Conservation (phyloP, 306 rosid genomes). For the Trichosanthes truncata region DNA sequence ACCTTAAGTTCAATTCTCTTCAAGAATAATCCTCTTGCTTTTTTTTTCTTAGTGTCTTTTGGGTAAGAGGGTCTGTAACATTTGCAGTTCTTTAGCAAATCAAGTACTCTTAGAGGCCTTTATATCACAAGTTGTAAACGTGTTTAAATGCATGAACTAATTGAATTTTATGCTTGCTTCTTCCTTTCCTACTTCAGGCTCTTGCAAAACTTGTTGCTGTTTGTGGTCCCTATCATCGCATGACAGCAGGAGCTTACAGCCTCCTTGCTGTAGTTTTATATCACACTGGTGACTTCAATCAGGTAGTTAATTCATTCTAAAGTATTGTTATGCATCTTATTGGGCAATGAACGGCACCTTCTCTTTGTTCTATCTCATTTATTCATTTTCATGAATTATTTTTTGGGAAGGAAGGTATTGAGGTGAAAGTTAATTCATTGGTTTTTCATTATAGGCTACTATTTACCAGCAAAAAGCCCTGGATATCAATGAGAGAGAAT, state of each 20-base stretch:
- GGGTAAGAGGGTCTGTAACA: background rate
- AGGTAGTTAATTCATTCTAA: constrained; percentile 37
- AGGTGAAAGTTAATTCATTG: constrained; percentile 13
- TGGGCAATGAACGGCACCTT: background rate
- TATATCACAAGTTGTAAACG: background rate
- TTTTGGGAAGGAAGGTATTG: constrained; percentile 11
- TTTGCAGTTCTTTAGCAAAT: background rate
- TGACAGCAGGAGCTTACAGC: constrained; percentile 99
- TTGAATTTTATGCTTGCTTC: background rate
- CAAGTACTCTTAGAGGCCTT: background rate
- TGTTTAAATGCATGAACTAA: constrained; percentile 1
- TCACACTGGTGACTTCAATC: constrained; percentile 99
- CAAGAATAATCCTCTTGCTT: background rate
- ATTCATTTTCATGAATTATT: background rate
- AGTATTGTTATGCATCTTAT: constrained; percentile 18
- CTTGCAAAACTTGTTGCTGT: constrained; percentile 93
- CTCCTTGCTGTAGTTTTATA: constrained; percentile 97
- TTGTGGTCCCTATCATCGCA: constrained; percentile 97
- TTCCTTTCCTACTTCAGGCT: constrained; percentile 43
- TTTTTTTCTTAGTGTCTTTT: background rate
- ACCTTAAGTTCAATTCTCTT: background rate
- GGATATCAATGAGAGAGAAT: constrained; percentile 95
- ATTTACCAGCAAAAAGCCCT: constrained; percentile 95
- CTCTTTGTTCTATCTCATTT: background rate
- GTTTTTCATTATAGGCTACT: constrained; percentile 62